phyloP scores from a whole-genome alignment of 2,329 filamentous ascomycete species.

The Aspergillus versicolor region DNA sequence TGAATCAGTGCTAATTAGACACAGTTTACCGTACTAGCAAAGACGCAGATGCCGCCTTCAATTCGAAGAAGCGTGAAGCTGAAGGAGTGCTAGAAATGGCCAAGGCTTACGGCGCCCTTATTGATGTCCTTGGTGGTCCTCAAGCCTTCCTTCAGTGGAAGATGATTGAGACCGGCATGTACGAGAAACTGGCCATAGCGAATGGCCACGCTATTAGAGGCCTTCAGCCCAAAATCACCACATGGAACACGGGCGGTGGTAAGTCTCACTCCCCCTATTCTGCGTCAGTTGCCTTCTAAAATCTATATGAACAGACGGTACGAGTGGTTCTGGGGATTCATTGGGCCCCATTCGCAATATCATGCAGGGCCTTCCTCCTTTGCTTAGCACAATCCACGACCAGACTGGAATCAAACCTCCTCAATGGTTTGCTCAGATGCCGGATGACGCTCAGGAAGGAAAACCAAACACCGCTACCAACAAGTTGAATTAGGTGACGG shows the following conservation, averaged over 20 bases:
- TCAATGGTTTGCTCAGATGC: slow-evolving; percentile 65
- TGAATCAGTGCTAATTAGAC: slow-evolving; percentile 1
- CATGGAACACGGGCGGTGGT: slow-evolving; percentile 76
- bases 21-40: slow-evolving; percentile 31
- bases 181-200: slow-evolving; percentile 72
- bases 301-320: slow-evolving; percentile 33
- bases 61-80: slow-evolving; percentile 68
- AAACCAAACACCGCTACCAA: not conserved
- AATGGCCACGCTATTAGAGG: slow-evolving; percentile 75
- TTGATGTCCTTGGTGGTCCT: slow-evolving; percentile 73
- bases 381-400: slow-evolving; percentile 82
- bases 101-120: slow-evolving; percentile 72
- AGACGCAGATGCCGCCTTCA: slow-evolving; percentile 40
- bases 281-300: not conserved
- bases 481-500: not conserved
- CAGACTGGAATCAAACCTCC: slow-evolving; percentile 82
- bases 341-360: slow-evolving; percentile 71
- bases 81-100: slow-evolving; percentile 76
- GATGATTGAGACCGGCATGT: slow-evolving; percentile 83
- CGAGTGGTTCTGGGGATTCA: slow-evolving; percentile 51
- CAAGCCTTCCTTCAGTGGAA: slow-evolving; percentile 77
- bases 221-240: slow-evolving; percentile 82
- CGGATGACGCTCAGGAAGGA: slow-evolving; percentile 18
- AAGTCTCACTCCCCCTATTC: slow-evolving; percentile 1
- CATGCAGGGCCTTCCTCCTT: slow-evolving; percentile 79